Evolutionary conservation across 257 asterid genomes (phyloP).

Genomic region (Penstemon davidsonii): DNA sequence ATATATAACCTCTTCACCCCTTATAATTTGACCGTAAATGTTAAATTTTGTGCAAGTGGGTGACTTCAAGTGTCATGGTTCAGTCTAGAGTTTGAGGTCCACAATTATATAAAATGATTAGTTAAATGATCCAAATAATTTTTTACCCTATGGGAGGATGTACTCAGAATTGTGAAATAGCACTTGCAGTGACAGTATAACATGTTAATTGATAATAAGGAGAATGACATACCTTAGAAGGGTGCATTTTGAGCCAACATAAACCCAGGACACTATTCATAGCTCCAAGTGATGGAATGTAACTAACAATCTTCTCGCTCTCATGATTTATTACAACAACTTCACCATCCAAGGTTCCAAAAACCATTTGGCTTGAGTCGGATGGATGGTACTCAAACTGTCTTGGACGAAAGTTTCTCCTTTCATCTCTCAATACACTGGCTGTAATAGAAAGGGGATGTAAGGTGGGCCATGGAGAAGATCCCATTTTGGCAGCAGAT

Average conservation of each 20-base stretch:
- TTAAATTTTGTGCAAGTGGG: not conserved
- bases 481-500: conserved; percentile 86
- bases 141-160: not conserved
- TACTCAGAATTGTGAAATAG: conserved; percentile 10
- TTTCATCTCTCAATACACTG: conserved; percentile 53
- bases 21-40: not conserved
- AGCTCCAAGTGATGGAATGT: conserved; percentile 84
- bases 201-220: not conserved
- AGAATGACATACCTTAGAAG: conserved; percentile 64
- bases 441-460: conserved; percentile 59
- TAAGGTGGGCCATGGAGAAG: conserved; percentile 73
- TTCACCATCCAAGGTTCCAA: conserved; percentile 94
- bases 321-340: conserved; percentile 84
- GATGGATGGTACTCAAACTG: conserved; percentile 97
- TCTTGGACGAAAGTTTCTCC: conserved; percentile 77
- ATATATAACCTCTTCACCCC: not conserved
- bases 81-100: not conserved
- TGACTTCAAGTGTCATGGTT: not conserved
- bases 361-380: conserved; percentile 89
- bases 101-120: not conserved
- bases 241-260: conserved; percentile 84
- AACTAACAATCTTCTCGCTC: conserved; percentile 66
- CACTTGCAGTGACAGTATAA: conserved; percentile 9
- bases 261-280: conserved; percentile 86
- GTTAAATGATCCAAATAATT: not conserved